Conservation (phyloP, 495 filamentous ascomycete genomes). For the Apodospora peruviana region DNA sequence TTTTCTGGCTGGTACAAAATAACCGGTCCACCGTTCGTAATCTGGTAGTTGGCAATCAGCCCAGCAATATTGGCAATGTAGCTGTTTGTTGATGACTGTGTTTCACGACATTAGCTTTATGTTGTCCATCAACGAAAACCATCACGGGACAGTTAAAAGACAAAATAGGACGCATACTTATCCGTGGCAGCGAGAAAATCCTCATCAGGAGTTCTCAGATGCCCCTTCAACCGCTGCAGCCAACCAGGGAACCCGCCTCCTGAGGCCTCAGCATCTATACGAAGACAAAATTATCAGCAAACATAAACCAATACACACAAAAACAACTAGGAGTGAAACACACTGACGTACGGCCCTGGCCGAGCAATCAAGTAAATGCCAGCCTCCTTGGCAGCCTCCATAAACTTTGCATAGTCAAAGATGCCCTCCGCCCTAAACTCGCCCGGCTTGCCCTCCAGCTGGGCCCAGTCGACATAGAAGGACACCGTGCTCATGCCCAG, state of each 20-base stretch:
- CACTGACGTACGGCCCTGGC: slow-evolving; percentile 46
- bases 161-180: too few relatives aligned
- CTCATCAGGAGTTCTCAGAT: slow-evolving; percentile 52
- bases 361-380: slow-evolving; percentile 72
- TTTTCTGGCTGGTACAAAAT: slow-evolving; percentile 79
- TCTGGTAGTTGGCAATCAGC: slow-evolving; percentile 67
- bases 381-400: slow-evolving; percentile 59
- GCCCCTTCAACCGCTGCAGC: slow-evolving; percentile 56
- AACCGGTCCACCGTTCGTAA: slow-evolving; percentile 73
- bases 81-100: too few relatives aligned
- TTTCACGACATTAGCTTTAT: too few relatives aligned
- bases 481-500: slow-evolving; percentile 71
- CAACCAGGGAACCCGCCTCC: slow-evolving; percentile 35
- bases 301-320: not conserved
- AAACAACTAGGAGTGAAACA: not conserved
- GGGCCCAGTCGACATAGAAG: slow-evolving; percentile 74
- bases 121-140: too few relatives aligned
- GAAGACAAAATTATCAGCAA: not conserved
- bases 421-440: slow-evolving; percentile 64
- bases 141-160: too few relatives aligned
- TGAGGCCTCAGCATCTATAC: slow-evolving; percentile 56
- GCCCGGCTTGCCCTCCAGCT: slow-evolving; percentile 69
- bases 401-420: slow-evolving; percentile 65
- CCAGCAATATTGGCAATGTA: slow-evolving; percentile 51
- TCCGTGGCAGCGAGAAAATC: slow-evolving; percentile 63